Conservation (phyloP, 139 green algal species). For the Trebouxia sp. region DNA sequence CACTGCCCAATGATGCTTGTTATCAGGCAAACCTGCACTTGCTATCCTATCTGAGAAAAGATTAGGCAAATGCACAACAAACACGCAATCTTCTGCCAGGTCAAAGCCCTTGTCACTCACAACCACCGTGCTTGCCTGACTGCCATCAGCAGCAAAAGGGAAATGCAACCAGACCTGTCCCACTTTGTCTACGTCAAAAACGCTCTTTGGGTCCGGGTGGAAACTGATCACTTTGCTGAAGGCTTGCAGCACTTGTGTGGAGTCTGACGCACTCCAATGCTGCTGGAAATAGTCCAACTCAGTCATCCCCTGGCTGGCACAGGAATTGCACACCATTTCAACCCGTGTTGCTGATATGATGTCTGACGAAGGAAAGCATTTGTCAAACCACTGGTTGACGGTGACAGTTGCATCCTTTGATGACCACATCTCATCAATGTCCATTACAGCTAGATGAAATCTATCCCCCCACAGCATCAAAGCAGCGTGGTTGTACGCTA, state of each 20-base stretch:
- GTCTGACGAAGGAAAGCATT: background rate
- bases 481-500: conserved; percentile 4
- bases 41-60: background rate
- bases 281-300: background rate
- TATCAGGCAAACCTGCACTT: background rate
- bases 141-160: background rate
- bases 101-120: background rate
- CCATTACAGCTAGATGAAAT: background rate
- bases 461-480: background rate
- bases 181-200: background rate
- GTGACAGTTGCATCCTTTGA: background rate
- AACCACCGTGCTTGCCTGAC: background rate
- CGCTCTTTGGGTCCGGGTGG: background rate
- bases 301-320: background rate
- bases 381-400: background rate
- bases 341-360: background rate
- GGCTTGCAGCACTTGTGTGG: background rate
- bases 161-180: conserved; percentile 1
- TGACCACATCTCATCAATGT: conserved; percentile 16
- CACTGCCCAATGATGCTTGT: background rate
- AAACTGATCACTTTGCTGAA: background rate
- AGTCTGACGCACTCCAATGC: background rate
- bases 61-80: conserved; percentile 1
- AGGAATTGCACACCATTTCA: background rate
- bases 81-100: background rate